Evolutionary conservation across 768 basidiomycete species (phyloP), one percentile per base, ranked within the genome.

Genomic region (Mycena filopes): DNA sequence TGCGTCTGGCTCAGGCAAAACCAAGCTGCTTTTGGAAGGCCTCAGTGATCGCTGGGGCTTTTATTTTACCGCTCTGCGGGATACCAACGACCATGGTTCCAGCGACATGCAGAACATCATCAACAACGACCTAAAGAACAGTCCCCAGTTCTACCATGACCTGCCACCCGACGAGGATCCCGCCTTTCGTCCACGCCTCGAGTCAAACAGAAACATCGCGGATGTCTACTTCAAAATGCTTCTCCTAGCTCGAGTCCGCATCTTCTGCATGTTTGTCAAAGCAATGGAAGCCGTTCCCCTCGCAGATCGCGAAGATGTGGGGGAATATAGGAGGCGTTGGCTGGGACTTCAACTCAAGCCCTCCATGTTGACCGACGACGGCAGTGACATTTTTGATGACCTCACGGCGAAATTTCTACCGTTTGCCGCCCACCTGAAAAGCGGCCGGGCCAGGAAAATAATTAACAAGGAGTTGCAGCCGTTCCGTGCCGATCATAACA

Each of bases 1-100:
- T 33, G 36, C 66, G 1, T 57, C 66, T 16, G 66, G 66, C 5
- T 63, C 55, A 5, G 66, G 66, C 11, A 67, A 67, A 47, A 67
- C 66, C 8, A 29, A 61, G 38, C 33, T 63, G 0, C 23, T 40
- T 9, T 50, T 57, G 16, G 66, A 67, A 25, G 66, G 60, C 10
- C 51, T 67, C 12, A 58, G 61, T 20, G 13, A 3, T 9, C 9
- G 47, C 8, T 67, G 61, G 60, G 66, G 55, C 2, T 18, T 67
- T 13, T 67, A 67, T 33, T 49, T 67, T 42, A 67, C 60, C n/a
- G n/a, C 20, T 0, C 3, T 46, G 16, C 15, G 25, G 54, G 63
- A 65, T 31, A 29, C 16, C n/a, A n/a, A n/a, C 23, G 41, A 31
- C 11, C 56, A 53, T 25, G 63, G 63, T 20, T 58, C 63, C 6